phyloP scores from a whole-genome alignment of 2,329 filamentous ascomycete species.

The Microsporum audouinii region DNA sequence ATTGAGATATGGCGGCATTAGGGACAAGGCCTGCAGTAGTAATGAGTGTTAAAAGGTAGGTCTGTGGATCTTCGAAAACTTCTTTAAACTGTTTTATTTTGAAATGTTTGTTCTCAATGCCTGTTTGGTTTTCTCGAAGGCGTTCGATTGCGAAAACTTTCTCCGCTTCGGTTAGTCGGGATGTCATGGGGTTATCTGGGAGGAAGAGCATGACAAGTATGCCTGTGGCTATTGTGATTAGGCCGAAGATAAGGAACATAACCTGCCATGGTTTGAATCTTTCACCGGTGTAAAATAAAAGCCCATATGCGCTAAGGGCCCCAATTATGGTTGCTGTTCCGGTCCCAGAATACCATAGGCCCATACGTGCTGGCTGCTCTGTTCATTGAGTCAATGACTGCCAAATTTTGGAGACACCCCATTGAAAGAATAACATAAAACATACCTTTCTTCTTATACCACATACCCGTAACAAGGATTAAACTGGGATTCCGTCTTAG shows the following conservation, averaged over 20 bases:
- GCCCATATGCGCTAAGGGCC: constrained; percentile 51
- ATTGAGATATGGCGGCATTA: constrained; percentile 60
- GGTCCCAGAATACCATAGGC: constrained; percentile 59
- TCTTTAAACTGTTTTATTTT: constrained; percentile 44
- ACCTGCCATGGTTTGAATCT: constrained; percentile 55
- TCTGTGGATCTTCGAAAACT: constrained; percentile 54
- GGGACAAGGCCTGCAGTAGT: constrained; percentile 62
- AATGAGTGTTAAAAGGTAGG: constrained; percentile 53
- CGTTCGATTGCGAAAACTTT: constrained; percentile 54
- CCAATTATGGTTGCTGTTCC: constrained; percentile 61
- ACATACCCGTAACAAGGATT: constrained; percentile 1
- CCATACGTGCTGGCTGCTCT: constrained; percentile 4
- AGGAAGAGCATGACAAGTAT: constrained; percentile 53
- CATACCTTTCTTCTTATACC: constrained; percentile 5
- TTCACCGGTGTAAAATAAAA: background rate
- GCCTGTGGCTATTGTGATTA: constrained; percentile 52
- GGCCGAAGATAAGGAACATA: constrained; percentile 56
- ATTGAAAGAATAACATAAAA: background rate
- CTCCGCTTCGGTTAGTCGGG: constrained; percentile 55
- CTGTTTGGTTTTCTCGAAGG: constrained; percentile 50
- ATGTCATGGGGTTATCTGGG: constrained; percentile 60
- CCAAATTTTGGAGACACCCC: background rate
- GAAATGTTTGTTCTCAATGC: constrained; percentile 48
- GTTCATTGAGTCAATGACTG: background rate
- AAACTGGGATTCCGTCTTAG: background rate